A percentile compares a stretch with the other conserved stretches of the same genome.
phyloP scores from a whole-genome alignment of 352 stramenopile species.

The Peronosclerospora sorghi region DNA sequence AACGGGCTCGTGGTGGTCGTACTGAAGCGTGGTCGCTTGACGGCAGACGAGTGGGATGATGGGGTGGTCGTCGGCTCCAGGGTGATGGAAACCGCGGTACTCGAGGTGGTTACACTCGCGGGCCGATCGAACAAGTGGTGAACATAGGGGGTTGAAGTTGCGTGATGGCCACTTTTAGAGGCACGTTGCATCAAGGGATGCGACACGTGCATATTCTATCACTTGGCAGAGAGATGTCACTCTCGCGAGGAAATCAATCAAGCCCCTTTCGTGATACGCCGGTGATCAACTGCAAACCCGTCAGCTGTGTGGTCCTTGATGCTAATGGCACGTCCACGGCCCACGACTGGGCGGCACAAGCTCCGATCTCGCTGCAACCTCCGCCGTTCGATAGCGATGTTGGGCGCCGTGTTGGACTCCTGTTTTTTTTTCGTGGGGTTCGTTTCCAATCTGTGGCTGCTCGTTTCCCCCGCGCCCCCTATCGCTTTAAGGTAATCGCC shows the following conservation, averaged over 20 bases:
- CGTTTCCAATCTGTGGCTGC: no score
- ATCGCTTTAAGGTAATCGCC: no score
- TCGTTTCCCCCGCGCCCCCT: no score
- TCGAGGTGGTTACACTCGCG: slow-evolving; percentile 13
- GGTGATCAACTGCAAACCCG: slow-evolving; percentile 6
- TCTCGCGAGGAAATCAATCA: slow-evolving; percentile 3
- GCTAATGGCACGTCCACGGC: slow-evolving; percentile 4
- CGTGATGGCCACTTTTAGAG: not conserved
- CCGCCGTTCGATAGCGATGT: slow-evolving; percentile 29
- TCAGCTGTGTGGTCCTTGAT: slow-evolving; percentile 8
- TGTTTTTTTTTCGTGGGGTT: slow-evolving; percentile 1
- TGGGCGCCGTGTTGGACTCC: slow-evolving; percentile 27
- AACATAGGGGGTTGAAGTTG: slow-evolving; percentile 12
- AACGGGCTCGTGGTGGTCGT: slow-evolving; percentile 15
- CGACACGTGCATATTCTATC: slow-evolving; percentile 25
- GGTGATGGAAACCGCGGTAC: slow-evolving; percentile 13
- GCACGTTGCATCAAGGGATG: slow-evolving; percentile 18
- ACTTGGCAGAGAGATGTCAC: slow-evolving; percentile 10
- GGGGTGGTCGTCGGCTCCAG: slow-evolving; percentile 4
- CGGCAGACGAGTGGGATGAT: slow-evolving; percentile 2
- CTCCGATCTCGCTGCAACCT: slow-evolving; percentile 26
- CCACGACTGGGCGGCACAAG: slow-evolving; percentile 25
- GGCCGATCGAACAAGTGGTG: slow-evolving; percentile 24
- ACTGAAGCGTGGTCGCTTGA: slow-evolving; percentile 15
- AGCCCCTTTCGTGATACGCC: slow-evolving; percentile 2